phyloP scores from a whole-genome alignment of 768 basidiomycete species.

The Russula sp. region DNA sequence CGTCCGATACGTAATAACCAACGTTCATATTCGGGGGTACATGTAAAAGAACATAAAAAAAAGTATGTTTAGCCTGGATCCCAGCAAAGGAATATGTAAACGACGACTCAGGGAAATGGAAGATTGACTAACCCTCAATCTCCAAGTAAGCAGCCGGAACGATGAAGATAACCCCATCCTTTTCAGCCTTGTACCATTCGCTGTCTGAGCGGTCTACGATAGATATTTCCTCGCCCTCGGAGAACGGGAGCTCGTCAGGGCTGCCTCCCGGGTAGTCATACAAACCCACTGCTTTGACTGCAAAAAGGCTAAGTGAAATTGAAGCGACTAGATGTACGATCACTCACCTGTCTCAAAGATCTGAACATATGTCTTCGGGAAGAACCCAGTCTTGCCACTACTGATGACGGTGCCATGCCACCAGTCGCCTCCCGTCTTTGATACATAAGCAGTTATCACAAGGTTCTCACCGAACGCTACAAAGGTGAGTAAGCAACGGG shows the following conservation, averaged over 20 bases:
- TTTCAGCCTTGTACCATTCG: conserved; percentile 97
- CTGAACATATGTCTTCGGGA: conserved; percentile 86
- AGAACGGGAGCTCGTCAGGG: conserved; percentile 79
- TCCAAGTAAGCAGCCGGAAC: conserved; percentile 92
- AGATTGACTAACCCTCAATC: conserved; percentile 80
- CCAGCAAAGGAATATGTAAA: conserved; percentile 43
- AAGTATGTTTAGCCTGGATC: conserved; percentile 75
- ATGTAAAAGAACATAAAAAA: conserved; percentile 41
- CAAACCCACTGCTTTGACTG: conserved; percentile 68
- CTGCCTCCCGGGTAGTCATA: conserved; percentile 68
- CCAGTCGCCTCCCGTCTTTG: conserved; percentile 84
- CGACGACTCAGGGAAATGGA: conserved; percentile 48
- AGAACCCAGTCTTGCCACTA: conserved; percentile 70
- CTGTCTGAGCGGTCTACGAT: conserved; percentile 79
- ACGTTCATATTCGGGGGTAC: conserved; percentile 23
- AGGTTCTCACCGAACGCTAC: conserved; percentile 76
- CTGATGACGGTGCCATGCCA: conserved; percentile 75
- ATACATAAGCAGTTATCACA: conserved; percentile 74
- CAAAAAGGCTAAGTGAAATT: conserved; percentile 4
- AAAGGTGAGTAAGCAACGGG: conserved; percentile 14
- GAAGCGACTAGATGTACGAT: conserved; percentile 1
- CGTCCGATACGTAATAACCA: conserved; percentile 11
- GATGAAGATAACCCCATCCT: conserved; percentile 76
- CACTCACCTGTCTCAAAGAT: conserved; percentile 58
- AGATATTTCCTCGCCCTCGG: conserved; percentile 67